A percentile compares a stretch with the other conserved stretches of the same genome.
These are phyloP conservation scores for Knufia petricola DNA, from an alignment of 2,329 filamentous ascomycete species.

Conservation along the genomic window DNA sequence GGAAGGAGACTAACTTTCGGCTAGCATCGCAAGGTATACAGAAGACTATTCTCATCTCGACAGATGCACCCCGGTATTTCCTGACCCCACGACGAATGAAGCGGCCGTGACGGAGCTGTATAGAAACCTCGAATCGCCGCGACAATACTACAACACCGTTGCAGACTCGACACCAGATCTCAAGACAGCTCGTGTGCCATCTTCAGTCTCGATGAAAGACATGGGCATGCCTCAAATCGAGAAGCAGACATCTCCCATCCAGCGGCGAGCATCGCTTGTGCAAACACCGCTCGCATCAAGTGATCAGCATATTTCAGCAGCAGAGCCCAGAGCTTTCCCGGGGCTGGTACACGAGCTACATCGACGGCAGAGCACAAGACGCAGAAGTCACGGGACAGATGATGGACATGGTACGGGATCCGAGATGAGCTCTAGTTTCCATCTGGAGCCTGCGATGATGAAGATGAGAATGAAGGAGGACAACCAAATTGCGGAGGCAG, in stretches of 20 bases:
- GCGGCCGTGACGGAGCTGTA: slow-evolving; percentile 18
- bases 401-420: slow-evolving; percentile 17
- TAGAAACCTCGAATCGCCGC: slow-evolving; percentile 18
- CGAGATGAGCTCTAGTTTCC: slow-evolving; percentile 19
- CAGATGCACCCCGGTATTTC: slow-evolving; percentile 21
- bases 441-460: slow-evolving; percentile 20
- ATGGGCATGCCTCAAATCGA: slow-evolving; percentile 6
- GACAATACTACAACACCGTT: slow-evolving; percentile 21
- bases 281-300: slow-evolving; percentile 11
- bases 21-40: slow-evolving; percentile 21
- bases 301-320: slow-evolving; percentile 20
- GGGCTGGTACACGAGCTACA: slow-evolving; percentile 30
- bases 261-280: slow-evolving; percentile 14
- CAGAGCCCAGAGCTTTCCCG: slow-evolving; percentile 34
- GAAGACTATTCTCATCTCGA: slow-evolving; percentile 21
- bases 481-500: slow-evolving; percentile 14
- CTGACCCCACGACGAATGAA: slow-evolving; percentile 14
- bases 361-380: slow-evolving; percentile 27
- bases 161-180: slow-evolving; percentile 19
- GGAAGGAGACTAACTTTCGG: neutral
- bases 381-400: slow-evolving; percentile 18
- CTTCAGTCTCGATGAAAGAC: slow-evolving; percentile 12
- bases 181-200: slow-evolving; percentile 16
- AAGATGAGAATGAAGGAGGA: slow-evolving; percentile 18
- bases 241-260: slow-evolving; percentile 7